Conservation (phyloP, 2,329 filamentous ascomycete genomes). For the Aureobasidium sp. region DNA sequence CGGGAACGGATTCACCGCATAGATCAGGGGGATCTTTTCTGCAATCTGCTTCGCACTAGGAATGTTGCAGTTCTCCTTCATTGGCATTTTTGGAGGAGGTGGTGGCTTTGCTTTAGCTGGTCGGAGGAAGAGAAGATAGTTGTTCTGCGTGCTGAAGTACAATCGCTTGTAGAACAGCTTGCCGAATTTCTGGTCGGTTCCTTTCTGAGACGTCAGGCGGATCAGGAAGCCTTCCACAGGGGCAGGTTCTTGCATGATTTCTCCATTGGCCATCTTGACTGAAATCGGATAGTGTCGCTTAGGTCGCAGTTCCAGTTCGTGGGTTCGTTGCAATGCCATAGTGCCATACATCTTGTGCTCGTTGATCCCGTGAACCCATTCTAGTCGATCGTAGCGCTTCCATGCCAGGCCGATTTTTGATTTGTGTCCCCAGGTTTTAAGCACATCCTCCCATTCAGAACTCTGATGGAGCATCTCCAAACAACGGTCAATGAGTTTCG, state of each 20-base stretch:
- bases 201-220: constrained; percentile 56
- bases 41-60: constrained; percentile 50
- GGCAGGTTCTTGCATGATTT: constrained; percentile 50
- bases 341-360: constrained; percentile 64
- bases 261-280: constrained; percentile 33
- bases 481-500: constrained; percentile 50
- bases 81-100: constrained; percentile 47
- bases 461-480: constrained; percentile 51
- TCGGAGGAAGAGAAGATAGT: constrained; percentile 55
- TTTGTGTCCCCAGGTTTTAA: constrained; percentile 51
- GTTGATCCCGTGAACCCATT: constrained; percentile 60
- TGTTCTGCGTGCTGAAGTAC: constrained; percentile 59
- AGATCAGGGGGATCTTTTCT: constrained; percentile 53
- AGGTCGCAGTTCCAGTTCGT: constrained; percentile 59
- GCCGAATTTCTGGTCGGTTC: constrained; percentile 50
- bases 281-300: constrained; percentile 57
- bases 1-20: constrained; percentile 55
- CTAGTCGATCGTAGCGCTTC: constrained; percentile 61
- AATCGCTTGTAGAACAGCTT: constrained; percentile 58
- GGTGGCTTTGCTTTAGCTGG: constrained; percentile 52
- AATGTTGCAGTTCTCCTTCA: constrained; percentile 37
- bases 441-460: constrained; percentile 52
- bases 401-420: constrained; percentile 59
- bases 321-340: constrained; percentile 58
- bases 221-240: constrained; percentile 62